Conservation (phyloP, 805 yeast genomes). For the Metschnikowia amazonensis region DNA sequence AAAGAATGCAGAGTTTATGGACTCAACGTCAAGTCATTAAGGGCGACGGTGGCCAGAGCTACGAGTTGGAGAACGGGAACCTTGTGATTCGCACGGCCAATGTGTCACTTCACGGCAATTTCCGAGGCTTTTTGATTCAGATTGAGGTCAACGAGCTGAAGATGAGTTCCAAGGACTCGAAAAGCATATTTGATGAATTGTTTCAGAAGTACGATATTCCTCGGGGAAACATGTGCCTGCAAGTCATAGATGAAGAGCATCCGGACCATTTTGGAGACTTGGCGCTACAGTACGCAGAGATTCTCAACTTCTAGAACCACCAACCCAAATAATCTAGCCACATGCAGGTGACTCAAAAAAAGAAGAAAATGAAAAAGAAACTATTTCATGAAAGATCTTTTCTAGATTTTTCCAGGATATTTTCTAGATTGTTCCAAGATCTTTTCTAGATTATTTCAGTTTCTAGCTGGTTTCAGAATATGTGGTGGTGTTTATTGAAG, state of each 20-base stretch:
- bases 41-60: constrained; percentile 73
- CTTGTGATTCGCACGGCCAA: constrained; percentile 62
- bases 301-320: constrained; percentile 30
- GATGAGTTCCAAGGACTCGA: constrained; percentile 10
- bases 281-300: constrained; percentile 40
- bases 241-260: constrained; percentile 24
- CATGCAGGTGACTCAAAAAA: too few relatives aligned
- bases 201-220: constrained; percentile 37
- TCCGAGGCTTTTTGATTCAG: constrained; percentile 66
- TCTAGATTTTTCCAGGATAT: too few relatives aligned
- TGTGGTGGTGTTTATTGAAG: not conserved
- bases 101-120: constrained; percentile 68
- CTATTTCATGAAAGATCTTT: too few relatives aligned
- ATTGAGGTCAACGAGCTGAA: constrained; percentile 35
- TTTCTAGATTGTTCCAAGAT: too few relatives aligned
- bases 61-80: constrained; percentile 50
- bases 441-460: too few relatives aligned
- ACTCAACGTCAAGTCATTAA: constrained; percentile 59
- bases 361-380: too few relatives aligned
- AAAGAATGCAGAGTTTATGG: constrained; percentile 70
- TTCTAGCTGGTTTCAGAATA: too few relatives aligned
- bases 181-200: constrained; percentile 24
- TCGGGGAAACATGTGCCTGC: constrained; percentile 32
- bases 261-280: constrained; percentile 38
- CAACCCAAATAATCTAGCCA: too few relatives aligned